Percentiles rank a stretch among this genome's conserved stretches.
These are phyloP conservation scores for Trapa bicornis DNA, from an alignment of 345 rosid genomes.

Conservation along the genomic window DNA sequence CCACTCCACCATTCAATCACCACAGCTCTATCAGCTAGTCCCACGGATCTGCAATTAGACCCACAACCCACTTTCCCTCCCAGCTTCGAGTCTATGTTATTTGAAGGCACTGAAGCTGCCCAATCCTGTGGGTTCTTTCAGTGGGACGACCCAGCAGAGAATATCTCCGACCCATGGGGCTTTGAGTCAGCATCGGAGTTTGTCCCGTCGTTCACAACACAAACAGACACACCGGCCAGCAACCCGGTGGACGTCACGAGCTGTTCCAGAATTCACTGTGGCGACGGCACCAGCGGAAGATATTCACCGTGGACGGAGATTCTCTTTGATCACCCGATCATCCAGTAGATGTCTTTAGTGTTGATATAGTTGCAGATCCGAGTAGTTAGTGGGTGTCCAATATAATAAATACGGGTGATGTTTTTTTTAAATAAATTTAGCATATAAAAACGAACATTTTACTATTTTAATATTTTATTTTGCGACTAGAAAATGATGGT, in stretches of 20 bases:
- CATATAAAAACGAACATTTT: no score
- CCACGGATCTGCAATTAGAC: constrained; percentile 2
- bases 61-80: constrained; percentile 18
- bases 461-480: no score
- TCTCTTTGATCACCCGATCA: constrained; percentile 1
- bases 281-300: background rate
- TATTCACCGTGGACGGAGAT: constrained; percentile 3
- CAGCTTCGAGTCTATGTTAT: constrained; percentile 36
- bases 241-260: background rate
- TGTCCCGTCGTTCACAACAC: background rate
- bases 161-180: background rate
- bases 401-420: no score
- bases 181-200: background rate
- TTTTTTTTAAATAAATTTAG: no score
- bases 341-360: background rate
- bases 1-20: constrained; percentile 9
- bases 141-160: background rate
- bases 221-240: background rate
- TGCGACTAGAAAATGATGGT: no score
- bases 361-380: no score
- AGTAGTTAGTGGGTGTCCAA: no score
- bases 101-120: background rate
- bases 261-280: constrained; percentile 1
- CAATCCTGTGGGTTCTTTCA: background rate
- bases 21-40: background rate